Evolutionary conservation across 768 basidiomycete species (phyloP).

Genomic region (Mycena latifolia): DNA sequence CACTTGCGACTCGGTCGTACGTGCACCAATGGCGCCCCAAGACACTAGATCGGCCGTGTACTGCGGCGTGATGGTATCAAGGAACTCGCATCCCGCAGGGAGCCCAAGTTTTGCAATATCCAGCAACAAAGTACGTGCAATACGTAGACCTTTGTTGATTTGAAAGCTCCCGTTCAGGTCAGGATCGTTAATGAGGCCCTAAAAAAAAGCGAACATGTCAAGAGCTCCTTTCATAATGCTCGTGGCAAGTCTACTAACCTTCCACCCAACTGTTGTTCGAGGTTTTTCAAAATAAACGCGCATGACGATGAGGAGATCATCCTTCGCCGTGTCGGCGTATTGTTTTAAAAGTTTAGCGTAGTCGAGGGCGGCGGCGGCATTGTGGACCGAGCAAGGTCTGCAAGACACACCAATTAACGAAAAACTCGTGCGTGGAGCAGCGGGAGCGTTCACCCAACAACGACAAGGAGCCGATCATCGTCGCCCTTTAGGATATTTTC

Average conservation of each 20-base stretch:
- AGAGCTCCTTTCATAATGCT: too few relatives aligned
- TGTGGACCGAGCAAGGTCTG: slow-evolving; percentile 96
- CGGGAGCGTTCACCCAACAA: slow-evolving; percentile 73
- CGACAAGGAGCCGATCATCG: slow-evolving; percentile 93
- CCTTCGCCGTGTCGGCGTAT: slow-evolving; percentile 84
- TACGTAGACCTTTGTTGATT: slow-evolving; percentile 95
- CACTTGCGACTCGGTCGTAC: slow-evolving; percentile 94
- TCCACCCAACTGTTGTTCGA: slow-evolving; percentile 98
- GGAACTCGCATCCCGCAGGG: slow-evolving; percentile 96
- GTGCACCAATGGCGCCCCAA: slow-evolving; percentile 94
- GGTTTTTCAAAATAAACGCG: slow-evolving; percentile 99
- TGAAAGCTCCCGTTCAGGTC: slow-evolving; percentile 94
- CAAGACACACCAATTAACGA: neutral
- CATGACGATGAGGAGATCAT: slow-evolving; percentile 96
- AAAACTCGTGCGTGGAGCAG: neutral
- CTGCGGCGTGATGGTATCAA: slow-evolving; percentile 83
- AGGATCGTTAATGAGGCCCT: slow-evolving; percentile 96
- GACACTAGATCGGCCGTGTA: slow-evolving; percentile 92
- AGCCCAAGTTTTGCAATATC: slow-evolving; percentile 92
- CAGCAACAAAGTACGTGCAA: slow-evolving; percentile 87
- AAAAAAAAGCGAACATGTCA: neutral
- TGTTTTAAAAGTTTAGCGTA: slow-evolving; percentile 85
- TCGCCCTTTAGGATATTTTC: slow-evolving; percentile 87
- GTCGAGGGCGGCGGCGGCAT: slow-evolving; percentile 85
- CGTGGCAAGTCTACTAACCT: slow-evolving; percentile 45